Evolutionary conservation across 2,329 filamentous ascomycete species (phyloP).

Genomic region (Zasmidium angulare): DNA sequence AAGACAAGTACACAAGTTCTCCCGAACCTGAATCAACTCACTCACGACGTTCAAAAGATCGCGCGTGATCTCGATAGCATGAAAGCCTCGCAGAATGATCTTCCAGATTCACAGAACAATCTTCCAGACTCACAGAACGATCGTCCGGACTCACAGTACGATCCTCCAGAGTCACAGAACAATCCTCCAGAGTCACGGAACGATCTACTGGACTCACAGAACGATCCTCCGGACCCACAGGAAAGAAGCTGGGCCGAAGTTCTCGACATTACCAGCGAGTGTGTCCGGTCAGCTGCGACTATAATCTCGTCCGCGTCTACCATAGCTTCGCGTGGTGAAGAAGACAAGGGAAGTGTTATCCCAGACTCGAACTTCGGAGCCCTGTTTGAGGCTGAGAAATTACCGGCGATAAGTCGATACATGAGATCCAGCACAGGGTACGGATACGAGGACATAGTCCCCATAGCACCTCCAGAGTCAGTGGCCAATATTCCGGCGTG

Average conservation of each 20-base stretch:
- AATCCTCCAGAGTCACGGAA: neutral
- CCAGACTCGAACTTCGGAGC: conserved; percentile 4
- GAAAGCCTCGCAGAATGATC: too few species aligned
- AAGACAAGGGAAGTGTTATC: too few species aligned
- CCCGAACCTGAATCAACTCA: neutral
- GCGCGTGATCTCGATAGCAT: neutral
- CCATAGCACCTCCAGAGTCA: neutral
- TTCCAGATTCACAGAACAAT: neutral
- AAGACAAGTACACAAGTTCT: neutral
- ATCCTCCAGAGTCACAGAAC: too few species aligned
- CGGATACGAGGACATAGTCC: neutral
- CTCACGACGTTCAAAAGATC: conserved; percentile 3
- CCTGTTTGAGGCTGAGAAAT: neutral
- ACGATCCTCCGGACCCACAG: neutral
- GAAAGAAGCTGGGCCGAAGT: neutral
- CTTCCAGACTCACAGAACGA: neutral
- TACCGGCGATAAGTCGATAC: conserved; percentile 1
- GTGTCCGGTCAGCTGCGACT: conserved; percentile 5
- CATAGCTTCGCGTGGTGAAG: neutral
- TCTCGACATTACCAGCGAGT: neutral
- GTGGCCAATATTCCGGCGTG: neutral
- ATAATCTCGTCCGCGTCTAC: conserved; percentile 5
- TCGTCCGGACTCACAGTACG: neutral
- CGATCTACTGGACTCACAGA: neutral
- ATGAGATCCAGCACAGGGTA: neutral